Percentiles rank a stretch among this genome's conserved stretches.
These are phyloP conservation scores for Daldinia vernicosa DNA, from an alignment of 495 filamentous ascomycete genomes.

Conservation along the genomic window DNA sequence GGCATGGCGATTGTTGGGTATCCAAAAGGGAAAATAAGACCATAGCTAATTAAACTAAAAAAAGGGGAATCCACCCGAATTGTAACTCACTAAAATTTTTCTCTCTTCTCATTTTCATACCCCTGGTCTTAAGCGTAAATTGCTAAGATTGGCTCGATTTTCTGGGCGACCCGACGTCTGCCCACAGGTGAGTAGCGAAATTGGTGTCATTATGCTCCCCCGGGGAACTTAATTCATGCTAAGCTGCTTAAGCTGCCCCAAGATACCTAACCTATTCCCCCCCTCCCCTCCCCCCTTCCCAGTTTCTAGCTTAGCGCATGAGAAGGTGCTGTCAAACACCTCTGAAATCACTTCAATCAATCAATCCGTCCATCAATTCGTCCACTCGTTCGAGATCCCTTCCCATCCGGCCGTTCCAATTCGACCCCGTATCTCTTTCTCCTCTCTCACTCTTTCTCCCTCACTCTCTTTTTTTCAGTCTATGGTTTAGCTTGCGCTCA, in stretches of 20 bases:
- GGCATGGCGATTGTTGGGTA: constrained; percentile 11
- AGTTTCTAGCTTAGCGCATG: constrained; percentile 17
- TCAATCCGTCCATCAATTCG: constrained; percentile 38
- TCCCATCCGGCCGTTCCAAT: constrained; percentile 42
- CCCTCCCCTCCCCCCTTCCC: constrained; percentile 4
- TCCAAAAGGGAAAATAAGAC: constrained; percentile 42
- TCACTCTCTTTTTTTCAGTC: constrained; percentile 22
- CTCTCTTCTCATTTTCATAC: constrained; percentile 24
- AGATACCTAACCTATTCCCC: not conserved
- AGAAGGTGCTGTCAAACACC: constrained; percentile 38
- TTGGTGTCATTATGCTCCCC: constrained; percentile 40
- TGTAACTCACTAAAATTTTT: constrained; percentile 39
- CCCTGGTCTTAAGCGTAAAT: constrained; percentile 37
- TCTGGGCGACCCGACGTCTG: constrained; percentile 35
- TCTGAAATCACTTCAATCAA: constrained; percentile 44
- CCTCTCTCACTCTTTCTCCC: constrained; percentile 15
- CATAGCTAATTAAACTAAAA: constrained; percentile 43
- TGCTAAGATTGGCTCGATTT: constrained; percentile 41
- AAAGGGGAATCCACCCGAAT: constrained; percentile 39
- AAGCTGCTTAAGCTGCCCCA: constrained; percentile 12
- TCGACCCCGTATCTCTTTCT: constrained; percentile 30
- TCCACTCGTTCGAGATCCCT: constrained; percentile 43
- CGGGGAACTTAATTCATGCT: constrained; percentile 41
- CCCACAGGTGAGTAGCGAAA: constrained; percentile 36
- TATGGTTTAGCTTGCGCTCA: constrained; percentile 32